phyloP scores from a whole-genome alignment of 352 stramenopile species.

The Phytophthora macrochlamydospora region DNA sequence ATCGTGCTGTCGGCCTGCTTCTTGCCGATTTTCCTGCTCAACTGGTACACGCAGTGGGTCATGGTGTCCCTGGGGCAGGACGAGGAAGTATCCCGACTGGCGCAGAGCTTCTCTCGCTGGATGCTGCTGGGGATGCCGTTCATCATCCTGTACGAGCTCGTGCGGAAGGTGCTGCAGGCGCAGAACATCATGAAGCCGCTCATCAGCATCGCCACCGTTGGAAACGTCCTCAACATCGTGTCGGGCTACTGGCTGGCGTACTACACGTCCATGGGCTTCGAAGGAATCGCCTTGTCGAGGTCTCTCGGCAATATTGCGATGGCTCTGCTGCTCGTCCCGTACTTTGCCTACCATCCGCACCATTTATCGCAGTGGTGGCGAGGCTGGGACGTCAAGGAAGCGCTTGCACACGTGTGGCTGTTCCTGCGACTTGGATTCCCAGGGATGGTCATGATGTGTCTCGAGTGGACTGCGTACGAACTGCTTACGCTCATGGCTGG shows the following conservation, averaged over 20 bases:
- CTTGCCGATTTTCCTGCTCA: slow-evolving; percentile 56
- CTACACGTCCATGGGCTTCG: slow-evolving; percentile 72
- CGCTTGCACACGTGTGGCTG: slow-evolving; percentile 35
- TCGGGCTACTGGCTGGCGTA: slow-evolving; percentile 74
- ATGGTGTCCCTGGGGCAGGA: slow-evolving; percentile 54
- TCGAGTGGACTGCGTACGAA: slow-evolving; percentile 77
- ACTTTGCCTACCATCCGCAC: slow-evolving; percentile 50
- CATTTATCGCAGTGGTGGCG: slow-evolving; percentile 49
- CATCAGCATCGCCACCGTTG: slow-evolving; percentile 60
- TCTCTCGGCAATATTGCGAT: slow-evolving; percentile 57
- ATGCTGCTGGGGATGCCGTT: slow-evolving; percentile 65
- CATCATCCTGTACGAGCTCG: slow-evolving; percentile 80
- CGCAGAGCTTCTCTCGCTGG: slow-evolving; percentile 68
- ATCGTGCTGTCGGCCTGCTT: slow-evolving; percentile 54
- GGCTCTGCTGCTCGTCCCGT: slow-evolving; percentile 51
- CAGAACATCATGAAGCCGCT: slow-evolving; percentile 84
- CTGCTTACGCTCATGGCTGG: slow-evolving; percentile 59
- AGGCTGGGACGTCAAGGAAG: slow-evolving; percentile 43
- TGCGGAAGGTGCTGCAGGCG: slow-evolving; percentile 81
- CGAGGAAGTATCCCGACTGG: slow-evolving; percentile 50
- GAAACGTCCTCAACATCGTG: slow-evolving; percentile 70
- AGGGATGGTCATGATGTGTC: slow-evolving; percentile 59
- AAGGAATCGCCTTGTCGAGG: slow-evolving; percentile 73
- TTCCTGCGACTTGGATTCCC: slow-evolving; percentile 60
- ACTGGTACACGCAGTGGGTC: slow-evolving; percentile 60